These are phyloP conservation scores for Malus asiatica DNA, from an alignment of 306 rosid genomes.

Conservation along the genomic window DNA sequence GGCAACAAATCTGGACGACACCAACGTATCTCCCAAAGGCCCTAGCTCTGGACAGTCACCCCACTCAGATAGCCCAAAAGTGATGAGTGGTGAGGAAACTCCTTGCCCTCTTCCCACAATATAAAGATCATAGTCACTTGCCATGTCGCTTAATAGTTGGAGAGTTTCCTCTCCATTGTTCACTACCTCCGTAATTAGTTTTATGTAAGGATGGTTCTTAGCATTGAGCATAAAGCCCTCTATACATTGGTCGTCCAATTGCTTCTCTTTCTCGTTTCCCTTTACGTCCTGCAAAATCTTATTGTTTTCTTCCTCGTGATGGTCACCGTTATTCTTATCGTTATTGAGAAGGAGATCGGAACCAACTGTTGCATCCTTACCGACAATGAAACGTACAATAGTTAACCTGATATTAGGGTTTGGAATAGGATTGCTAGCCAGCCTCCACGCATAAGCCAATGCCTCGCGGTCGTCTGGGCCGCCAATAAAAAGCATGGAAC, in stretches of 20 bases:
- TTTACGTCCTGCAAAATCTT: not conserved
- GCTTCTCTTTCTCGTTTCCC: conserved; percentile 20
- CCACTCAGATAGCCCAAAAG: conserved; percentile 28
- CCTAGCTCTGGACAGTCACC: conserved; percentile 50
- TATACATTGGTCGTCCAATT: conserved; percentile 33
- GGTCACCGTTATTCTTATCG: not conserved
- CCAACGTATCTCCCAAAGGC: conserved; percentile 40
- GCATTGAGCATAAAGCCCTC: conserved; percentile 23
- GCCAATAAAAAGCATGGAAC: conserved; percentile 9
- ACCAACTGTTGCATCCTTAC: not conserved
- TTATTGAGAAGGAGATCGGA: not conserved
- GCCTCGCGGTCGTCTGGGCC: conserved; percentile 24
- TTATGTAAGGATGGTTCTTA: conserved; percentile 16
- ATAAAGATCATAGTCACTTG: conserved; percentile 25
- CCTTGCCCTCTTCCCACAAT: conserved; percentile 47
- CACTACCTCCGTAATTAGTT: conserved; percentile 21
- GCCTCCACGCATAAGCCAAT: conserved; percentile 9
- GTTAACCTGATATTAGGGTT: not conserved
- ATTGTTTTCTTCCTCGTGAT: not conserved
- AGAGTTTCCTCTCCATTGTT: conserved; percentile 25
- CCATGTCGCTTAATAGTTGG: conserved; percentile 16
- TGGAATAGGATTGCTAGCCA: not conserved
- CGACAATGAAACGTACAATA: not conserved
- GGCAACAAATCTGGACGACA: conserved; percentile 24
- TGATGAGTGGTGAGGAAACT: conserved; percentile 9